Evolutionary conservation across 176 grass and related monocot genomes (phyloP).

Genomic region (Oryza glaberrima): DNA sequence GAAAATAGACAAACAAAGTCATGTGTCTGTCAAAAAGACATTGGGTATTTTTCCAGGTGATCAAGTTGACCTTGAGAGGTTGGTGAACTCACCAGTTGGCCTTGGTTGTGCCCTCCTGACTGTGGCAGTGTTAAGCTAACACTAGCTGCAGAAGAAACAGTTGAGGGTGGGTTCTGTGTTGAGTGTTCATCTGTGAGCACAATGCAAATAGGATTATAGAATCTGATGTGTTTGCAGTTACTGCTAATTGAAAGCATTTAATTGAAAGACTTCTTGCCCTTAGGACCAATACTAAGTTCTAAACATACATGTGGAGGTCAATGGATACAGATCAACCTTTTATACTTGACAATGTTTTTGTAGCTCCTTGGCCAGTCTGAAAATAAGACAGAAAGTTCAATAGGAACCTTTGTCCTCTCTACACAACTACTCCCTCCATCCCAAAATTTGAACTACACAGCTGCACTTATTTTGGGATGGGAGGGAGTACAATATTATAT

Average conservation of each 20-base stretch:
- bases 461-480: too few relatives aligned
- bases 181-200: conserved; percentile 24
- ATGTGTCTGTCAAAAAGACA: neutral
- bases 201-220: neutral
- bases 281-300: neutral
- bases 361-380: conserved; percentile 45
- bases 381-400: neutral
- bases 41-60: neutral
- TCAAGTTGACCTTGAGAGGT: neutral
- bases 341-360: conserved; percentile 25
- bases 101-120: conserved; percentile 22
- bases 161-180: neutral
- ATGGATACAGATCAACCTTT: conserved; percentile 35
- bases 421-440: too few relatives aligned
- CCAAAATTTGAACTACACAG: too few relatives aligned
- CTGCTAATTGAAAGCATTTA: neutral
- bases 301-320: neutral
- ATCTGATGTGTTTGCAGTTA: conserved; percentile 11
- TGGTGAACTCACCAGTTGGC: conserved; percentile 27
- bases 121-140: neutral
- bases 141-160: conserved; percentile 12
- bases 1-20: conserved; percentile 3
- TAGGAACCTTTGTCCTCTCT: too few relatives aligned
- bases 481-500: too few relatives aligned
- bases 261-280: neutral